Base-by-base conservation (phyloP, 331 rosid genomes). In the Rosa hybrid region DNA sequence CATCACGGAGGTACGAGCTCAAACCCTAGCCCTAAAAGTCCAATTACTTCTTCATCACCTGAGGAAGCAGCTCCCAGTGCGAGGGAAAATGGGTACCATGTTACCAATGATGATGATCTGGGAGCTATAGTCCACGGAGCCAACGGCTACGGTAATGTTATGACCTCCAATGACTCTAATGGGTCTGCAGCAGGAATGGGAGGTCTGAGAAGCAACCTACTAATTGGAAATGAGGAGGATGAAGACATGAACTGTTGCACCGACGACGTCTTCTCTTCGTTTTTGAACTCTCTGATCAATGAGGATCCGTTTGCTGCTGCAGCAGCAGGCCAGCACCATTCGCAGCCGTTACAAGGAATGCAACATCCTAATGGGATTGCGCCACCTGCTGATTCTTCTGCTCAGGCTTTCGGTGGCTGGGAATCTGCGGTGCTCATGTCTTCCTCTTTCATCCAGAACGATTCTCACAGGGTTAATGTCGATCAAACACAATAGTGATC, bases 221-320 rank as follows among this genome's bases (percentile, higher is more conserved):
- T 46, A 13, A 18, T 39, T 41, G 75, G 51, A 27, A 30, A 68
- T 2, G 81, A 79, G 27, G 83, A 72, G 5, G 84, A 76, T 3
- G 84, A 89, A 1, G 85, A 75, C 67, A 41, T 77, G 2, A 84
- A 83, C 69, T 86, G 88, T 48, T 83, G 89, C 46, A 11, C 81
- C 4, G 97, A 92, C 12, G 96, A 91, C 14, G 85, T 84, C 1
- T 89, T 92, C 79, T 88, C 94, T 74, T 92, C 97, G 45, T 89
- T 92, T 76, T 84, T 92, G 68, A 87, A 91, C 59, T 92, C 97
- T 2, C 45, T 88, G 80, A 92, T 91, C 85, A 89, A 91, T 5
- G 96, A 92, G 1, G 97, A 90, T 39, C 88, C 91, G 18, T 90
- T 87, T 77, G 30, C 83, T 16, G 30, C 83, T 16, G 30, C 71